Evolutionary conservation across 345 rosid species (phyloP), one percentile per base, ranked within the genome.

Genomic region (Acer negundo): DNA sequence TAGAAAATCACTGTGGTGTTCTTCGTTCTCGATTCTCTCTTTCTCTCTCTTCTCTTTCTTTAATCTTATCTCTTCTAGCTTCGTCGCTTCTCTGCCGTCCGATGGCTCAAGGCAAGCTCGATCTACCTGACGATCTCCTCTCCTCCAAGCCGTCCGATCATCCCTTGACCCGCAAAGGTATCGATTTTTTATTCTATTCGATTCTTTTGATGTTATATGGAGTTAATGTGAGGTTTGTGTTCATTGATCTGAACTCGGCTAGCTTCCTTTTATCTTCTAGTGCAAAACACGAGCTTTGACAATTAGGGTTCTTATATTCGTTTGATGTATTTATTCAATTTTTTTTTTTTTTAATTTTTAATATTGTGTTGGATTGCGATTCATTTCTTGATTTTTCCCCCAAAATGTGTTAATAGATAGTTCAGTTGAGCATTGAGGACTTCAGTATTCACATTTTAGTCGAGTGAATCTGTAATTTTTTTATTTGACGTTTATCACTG

Each of bases 81-180:
- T 58, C 59, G 72, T 49, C 49, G 13, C 70, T 76, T 47, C 16
- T 31, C 63, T 51, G 58, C 86, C 59, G 66, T 61, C 70, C 80
- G 80, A 94, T 94, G 98, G 92, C 97, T 38, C 87, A 85, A 67
- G 84, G 87, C 69, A 94, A 90, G 95, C 79, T 89, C 86, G 90
- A 94, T 90, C 94, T 92, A 47, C 95, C 91, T 13, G 95, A 90
- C 82, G 97, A 90, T 89, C 90, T 93, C 80, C 86, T 90, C 78
- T 63, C 89, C 22, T 85, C 91, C 31, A 89, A 90, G 64, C 85
- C 87, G 6, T 85, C 89, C 59, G 91, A 89, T 88, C 95, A 88
- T 62, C 81, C 86, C 3, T 68, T 79, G 79, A 71, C 80, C 53
- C 76, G 84, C 68, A 89, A 87, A 87, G 90, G 97, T 90, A 79